Conservation (phyloP, 164 flowering plant species). For the Dillenia turbinata region DNA sequence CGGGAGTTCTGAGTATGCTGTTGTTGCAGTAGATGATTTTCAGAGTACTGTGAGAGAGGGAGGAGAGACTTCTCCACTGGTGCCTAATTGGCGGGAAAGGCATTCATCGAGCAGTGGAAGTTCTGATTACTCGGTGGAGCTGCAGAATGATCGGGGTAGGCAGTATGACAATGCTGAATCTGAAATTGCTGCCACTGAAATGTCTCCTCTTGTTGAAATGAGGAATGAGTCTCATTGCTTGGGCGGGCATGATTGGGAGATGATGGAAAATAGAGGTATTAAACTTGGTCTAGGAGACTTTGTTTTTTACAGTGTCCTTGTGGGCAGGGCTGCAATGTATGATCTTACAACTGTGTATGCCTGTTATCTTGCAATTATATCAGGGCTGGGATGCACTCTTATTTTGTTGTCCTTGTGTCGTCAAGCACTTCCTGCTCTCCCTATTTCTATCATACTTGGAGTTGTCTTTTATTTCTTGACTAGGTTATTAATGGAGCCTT, state of each 20-base stretch:
- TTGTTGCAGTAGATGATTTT: neutral
- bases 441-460: slow-evolving; percentile 80
- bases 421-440: slow-evolving; percentile 88
- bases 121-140: slow-evolving; percentile 9
- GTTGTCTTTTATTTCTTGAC: slow-evolving; percentile 86
- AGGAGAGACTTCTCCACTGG: slow-evolving; percentile 53
- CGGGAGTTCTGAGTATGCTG: slow-evolving; percentile 8
- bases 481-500: slow-evolving; percentile 86
- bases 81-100: slow-evolving; percentile 22
- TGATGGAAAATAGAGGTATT: slow-evolving; percentile 37
- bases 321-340: slow-evolving; percentile 98
- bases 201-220: slow-evolving; percentile 54
- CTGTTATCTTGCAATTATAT: slow-evolving; percentile 91
- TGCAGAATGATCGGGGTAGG: neutral
- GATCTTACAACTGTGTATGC: slow-evolving; percentile 97
- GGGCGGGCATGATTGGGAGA: no score
- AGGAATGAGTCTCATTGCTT: neutral
- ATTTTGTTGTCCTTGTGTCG: slow-evolving; percentile 73
- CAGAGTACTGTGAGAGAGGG: slow-evolving; percentile 15
- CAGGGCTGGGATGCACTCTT: slow-evolving; percentile 90
- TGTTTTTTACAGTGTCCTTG: slow-evolving; percentile 87
- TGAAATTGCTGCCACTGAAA: slow-evolving; percentile 38
- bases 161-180: slow-evolving; percentile 18
- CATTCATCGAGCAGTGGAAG: slow-evolving; percentile 11
- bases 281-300: slow-evolving; percentile 95